phyloP scores from a whole-genome alignment of 345 rosid species.

The Odontarrhena argentea region DNA sequence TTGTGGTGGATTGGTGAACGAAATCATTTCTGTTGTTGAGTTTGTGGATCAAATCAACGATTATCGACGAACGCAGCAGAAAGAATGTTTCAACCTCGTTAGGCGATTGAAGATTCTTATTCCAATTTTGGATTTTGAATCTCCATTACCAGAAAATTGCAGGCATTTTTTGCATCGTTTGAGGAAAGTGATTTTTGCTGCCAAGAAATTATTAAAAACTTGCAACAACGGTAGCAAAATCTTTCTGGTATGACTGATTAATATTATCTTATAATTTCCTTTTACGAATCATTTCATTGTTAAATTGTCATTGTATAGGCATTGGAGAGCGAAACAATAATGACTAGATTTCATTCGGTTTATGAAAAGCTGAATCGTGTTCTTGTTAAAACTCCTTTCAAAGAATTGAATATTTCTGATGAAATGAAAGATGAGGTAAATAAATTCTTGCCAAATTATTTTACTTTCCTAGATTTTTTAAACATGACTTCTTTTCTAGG shows the following conservation, averaged over 20 bases:
- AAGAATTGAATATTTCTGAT: constrained; percentile 58
- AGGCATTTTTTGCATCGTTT: constrained; percentile 38
- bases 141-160: constrained; percentile 36
- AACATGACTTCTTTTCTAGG: too few relatives aligned
- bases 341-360: constrained; percentile 51
- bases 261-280: not conserved
- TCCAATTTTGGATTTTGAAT: constrained; percentile 53
- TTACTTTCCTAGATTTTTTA: too few relatives aligned
- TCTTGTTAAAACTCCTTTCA: constrained; percentile 48
- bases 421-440: constrained; percentile 65
- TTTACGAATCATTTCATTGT: too few relatives aligned
- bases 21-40: constrained; percentile 47
- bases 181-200: constrained; percentile 52
- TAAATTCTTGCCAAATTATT: not conserved
- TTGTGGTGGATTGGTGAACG: constrained; percentile 41
- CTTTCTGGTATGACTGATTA: constrained; percentile 50
- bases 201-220: constrained; percentile 51
- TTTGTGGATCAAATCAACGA: constrained; percentile 51
- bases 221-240: constrained; percentile 87
- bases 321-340: constrained; percentile 56
- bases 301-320: constrained; percentile 43
- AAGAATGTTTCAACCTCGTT: constrained; percentile 62
- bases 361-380: constrained; percentile 53
- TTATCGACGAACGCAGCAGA: constrained; percentile 58
- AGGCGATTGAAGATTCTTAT: constrained; percentile 65